Evolutionary conservation across 192 early-diverging fungal genomes (phyloP), one percentile per base, ranked within the genome.

Genomic region (Coemansia pectinata): DNA sequence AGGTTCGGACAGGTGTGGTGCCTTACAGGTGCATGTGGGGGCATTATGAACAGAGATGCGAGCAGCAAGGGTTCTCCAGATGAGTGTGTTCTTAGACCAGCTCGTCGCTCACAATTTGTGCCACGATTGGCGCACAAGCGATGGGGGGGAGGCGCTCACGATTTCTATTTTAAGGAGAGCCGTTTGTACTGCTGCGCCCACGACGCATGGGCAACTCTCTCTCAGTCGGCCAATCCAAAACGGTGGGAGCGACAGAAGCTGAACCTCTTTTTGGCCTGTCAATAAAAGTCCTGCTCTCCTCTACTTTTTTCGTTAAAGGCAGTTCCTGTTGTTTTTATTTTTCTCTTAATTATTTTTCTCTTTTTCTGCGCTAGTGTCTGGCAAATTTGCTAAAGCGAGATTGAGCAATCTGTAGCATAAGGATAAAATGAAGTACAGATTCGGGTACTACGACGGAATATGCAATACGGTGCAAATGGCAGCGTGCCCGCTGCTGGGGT

Each of bases 371-470:
- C 66, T 41, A 67, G 34, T 36, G 6, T 50, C 27, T 36, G 25
- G 36, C 62, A 41, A 42, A 39, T 45, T 47, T 47, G 38, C 38
- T 39, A 48, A 52, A 64, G 25, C 42, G 63, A 42, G 47, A 42
- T 33, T 64, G 41, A 38, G 44, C 14, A 45, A 42, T 45, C 41
- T 33, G 33, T 33, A 42, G 31, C 41, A 64, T 15, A 45, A 55
- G 14, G 52, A 57, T 29, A 38, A 15, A 61, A 42, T 34, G 31
- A 63, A 61, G 63, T 82, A 82, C 62, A 83, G 29, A 55, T 96
- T 96, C 72, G 93, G 93, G 41, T 90, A 85, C 76, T 99, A 97
- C 80, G 90, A 95, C 87, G 88, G 90, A 69, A 91, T 97, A 65
- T 99, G 97, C 79, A 83, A 78, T 40, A 88, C 87, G 55, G 89